A percentile compares a stretch with the other conserved stretches of the same genome.
phyloP scores from a whole-genome alignment of 306 rosid genomes.

The Arachis stenosperma region DNA sequence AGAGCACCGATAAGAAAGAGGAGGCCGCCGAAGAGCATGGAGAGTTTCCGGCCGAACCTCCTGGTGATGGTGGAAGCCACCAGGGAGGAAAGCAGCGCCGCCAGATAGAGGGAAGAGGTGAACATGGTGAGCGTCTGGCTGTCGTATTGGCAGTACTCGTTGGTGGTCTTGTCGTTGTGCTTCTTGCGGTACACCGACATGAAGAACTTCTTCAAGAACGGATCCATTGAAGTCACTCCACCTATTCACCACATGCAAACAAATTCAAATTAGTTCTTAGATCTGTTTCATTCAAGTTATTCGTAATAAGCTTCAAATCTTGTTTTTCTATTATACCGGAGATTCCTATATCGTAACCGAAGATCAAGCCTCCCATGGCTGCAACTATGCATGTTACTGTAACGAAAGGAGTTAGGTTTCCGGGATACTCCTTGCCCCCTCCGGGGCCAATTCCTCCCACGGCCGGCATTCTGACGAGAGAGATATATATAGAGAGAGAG shows the following conservation, averaged over 20 bases:
- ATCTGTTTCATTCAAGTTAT: too few species aligned
- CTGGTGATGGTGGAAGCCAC: constrained; percentile 78
- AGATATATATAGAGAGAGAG: background rate
- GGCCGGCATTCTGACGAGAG: constrained; percentile 64
- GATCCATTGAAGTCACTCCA: constrained; percentile 91
- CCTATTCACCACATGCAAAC: constrained; percentile 43
- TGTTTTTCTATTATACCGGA: constrained; percentile 56
- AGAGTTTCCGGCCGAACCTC: constrained; percentile 67
- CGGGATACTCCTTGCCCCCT: constrained; percentile 59
- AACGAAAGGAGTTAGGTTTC: constrained; percentile 76
- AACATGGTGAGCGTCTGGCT: constrained; percentile 75
- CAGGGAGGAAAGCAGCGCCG: constrained; percentile 80
- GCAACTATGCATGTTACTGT: constrained; percentile 80
- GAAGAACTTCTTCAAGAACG: constrained; percentile 73
- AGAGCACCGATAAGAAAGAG: constrained; percentile 75
- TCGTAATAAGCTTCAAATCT: too few species aligned
- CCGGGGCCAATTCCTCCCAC: constrained; percentile 51
- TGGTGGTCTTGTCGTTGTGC: constrained; percentile 18
- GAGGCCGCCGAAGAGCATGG: constrained; percentile 86
- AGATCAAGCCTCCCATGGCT: constrained; percentile 96
- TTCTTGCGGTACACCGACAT: constrained; percentile 66
- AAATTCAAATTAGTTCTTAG: too few species aligned
- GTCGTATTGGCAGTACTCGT: constrained; percentile 86
- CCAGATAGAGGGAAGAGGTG: constrained; percentile 88
- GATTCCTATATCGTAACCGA: constrained; percentile 94